Base-by-base conservation (phyloP, 805 yeast genomes). In the Jamesozyma gamospora region DNA sequence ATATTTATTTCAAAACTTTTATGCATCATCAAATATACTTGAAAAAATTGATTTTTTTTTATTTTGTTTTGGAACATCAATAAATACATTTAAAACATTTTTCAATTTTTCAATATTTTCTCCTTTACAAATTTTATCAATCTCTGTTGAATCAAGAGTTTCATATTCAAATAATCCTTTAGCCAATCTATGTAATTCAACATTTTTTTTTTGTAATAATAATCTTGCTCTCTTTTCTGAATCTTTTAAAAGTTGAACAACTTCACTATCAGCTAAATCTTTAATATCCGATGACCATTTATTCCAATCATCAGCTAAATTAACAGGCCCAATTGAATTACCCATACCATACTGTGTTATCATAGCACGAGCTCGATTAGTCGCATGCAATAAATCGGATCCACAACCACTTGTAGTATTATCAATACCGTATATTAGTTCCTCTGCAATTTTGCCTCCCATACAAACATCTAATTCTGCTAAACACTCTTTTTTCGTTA, bases 361-460 rank as follows among this genome's bases (percentile, higher is more conserved):
- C 96, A 92, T 92, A 6, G 94, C 94, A 53, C 95, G 72, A 2
- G 98, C 98, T 42, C 85, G 87, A 41, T 76, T 71, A 0, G 97
- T 92, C 14, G 98, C 98, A 50, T 73, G 77, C 44, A 80, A 73
- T 53, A 92, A 73, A 62, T 92, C 98, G 8, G 90, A 79, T 1
- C 94, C 82, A 66, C 97, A 92, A 7, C 98, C 98, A 52, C 88
- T 76, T 3, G 97, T 88, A 11, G 92, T 94, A 57, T 88, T 84
- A 41, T 85, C 95, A 33, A 78, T 72, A 1, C 97, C 97, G 56
- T 84, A 84, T 37, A 83, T 71, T 70, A 85, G 69, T 58, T 90
- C 96, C 67, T 92, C 98, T 24, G 98, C 98, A 42, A 87, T 78
- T 60, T 88, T 88, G 47, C 98, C 98, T 43, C 98, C 98, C 97